These are phyloP conservation scores for Phytophthora chlamydospora DNA, from an alignment of 352 stramenopile genomes.

Conservation along the genomic window DNA sequence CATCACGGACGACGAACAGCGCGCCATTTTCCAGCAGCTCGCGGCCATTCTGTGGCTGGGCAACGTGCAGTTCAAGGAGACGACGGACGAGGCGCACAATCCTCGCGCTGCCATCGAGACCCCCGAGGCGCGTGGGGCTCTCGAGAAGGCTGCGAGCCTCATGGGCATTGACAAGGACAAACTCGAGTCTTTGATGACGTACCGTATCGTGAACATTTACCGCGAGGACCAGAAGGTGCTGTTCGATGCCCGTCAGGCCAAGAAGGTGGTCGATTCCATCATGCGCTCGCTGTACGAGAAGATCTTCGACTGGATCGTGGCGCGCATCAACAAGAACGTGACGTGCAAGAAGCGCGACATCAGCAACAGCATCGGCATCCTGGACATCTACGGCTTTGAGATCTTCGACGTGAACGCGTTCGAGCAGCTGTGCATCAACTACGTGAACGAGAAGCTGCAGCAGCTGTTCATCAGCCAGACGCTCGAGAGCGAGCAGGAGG, in stretches of 20 bases:
- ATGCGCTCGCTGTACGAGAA: conserved; percentile 90
- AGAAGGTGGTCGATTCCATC: conserved; percentile 87
- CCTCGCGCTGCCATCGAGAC: conserved; percentile 69
- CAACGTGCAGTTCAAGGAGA: conserved; percentile 84
- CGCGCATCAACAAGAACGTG: conserved; percentile 86
- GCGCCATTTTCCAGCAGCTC: conserved; percentile 77
- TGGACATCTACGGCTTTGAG: conserved; percentile 93
- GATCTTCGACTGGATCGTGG: conserved; percentile 91
- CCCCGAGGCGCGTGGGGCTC: conserved; percentile 52
- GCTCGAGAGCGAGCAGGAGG: conserved; percentile 79
- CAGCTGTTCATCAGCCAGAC: conserved; percentile 89
- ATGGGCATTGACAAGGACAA: conserved; percentile 67
- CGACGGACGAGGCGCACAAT: conserved; percentile 76
- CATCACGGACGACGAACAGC: conserved; percentile 76
- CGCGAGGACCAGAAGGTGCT: conserved; percentile 78
- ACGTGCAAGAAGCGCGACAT: conserved; percentile 64
- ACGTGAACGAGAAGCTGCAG: conserved; percentile 91
- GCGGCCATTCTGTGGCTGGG: conserved; percentile 85
- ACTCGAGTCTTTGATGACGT: conserved; percentile 79
- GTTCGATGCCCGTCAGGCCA: conserved; percentile 76
- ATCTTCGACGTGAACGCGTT: conserved; percentile 92
- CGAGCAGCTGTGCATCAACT: conserved; percentile 92
- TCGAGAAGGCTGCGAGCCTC: conserved; percentile 63
- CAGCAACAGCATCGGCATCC: conserved; percentile 84
- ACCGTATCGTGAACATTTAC: conserved; percentile 83